A percentile compares a stretch with the other conserved stretches of the same genome.
Evolutionary conservation across 2,329 filamentous ascomycete species (phyloP).

Genomic region (Sphaerulina musiva): DNA sequence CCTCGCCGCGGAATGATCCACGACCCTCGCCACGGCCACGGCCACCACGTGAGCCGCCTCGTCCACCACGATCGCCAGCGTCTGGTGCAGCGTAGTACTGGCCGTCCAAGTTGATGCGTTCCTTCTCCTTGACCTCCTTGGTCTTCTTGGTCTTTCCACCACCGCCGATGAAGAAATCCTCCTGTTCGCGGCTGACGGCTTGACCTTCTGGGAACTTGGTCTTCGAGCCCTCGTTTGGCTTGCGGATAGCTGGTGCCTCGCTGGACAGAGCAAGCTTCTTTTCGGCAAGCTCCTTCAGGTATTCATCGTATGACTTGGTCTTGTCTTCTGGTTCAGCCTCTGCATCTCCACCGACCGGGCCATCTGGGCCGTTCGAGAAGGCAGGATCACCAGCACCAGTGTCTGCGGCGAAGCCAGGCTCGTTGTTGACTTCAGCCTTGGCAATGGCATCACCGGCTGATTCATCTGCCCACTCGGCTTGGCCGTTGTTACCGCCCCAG

Average conservation of each 20-base stretch:
- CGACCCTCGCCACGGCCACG: constrained; percentile 33
- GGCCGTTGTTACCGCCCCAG: constrained; percentile 74
- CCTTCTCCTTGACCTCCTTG: constrained; percentile 73
- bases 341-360: constrained; percentile 27
- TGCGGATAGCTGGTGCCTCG: constrained; percentile 65
- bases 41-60: constrained; percentile 44
- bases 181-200: constrained; percentile 55
- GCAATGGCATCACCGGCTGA: constrained; percentile 85
- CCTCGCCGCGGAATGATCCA: constrained; percentile 41
- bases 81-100: constrained; percentile 53
- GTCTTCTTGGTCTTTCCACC: constrained; percentile 71
- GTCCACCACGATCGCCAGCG: constrained; percentile 51
- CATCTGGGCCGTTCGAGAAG: constrained; percentile 40
- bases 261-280: constrained; percentile 68
- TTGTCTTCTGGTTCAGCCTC: constrained; percentile 58
- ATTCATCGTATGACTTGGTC: constrained; percentile 82
- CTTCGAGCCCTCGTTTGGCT: constrained; percentile 87
- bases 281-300: constrained; percentile 68
- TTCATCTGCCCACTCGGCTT: constrained; percentile 84
- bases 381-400: constrained; percentile 40
- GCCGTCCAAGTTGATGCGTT: constrained; percentile 79
- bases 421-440: constrained; percentile 41
- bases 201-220: constrained; percentile 93
- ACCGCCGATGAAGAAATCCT: constrained; percentile 65
- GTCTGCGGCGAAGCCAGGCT: constrained; percentile 26